phyloP scores from a whole-genome alignment of 139 green algal species.

The Chlamydomonas schloesseri region DNA sequence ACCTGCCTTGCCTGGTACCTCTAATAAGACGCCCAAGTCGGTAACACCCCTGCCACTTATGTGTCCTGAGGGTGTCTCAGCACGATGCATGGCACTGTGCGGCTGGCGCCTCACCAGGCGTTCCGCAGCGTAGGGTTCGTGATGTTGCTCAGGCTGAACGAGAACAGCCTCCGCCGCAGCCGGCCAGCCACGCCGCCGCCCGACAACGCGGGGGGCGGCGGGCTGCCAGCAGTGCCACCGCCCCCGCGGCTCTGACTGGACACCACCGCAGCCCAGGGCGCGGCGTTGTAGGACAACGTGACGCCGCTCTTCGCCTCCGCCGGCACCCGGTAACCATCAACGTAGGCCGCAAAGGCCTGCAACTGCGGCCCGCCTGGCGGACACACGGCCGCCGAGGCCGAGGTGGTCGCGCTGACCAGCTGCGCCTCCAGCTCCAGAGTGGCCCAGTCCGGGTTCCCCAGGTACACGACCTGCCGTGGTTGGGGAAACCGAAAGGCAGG shows the following conservation, averaged over 20 bases:
- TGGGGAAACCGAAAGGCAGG: no score
- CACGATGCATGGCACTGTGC: no score
- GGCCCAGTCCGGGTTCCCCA: constrained; percentile 29
- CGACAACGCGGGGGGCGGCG: not conserved
- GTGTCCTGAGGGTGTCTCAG: no score
- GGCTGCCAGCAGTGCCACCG: no score
- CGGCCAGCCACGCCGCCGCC: not conserved
- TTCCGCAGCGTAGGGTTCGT: not conserved
- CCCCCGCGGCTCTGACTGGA: not conserved
- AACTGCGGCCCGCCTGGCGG: not conserved
- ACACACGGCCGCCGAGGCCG: not conserved
- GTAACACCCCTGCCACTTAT: not conserved
- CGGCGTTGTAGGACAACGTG: not conserved
- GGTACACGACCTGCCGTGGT: not conserved
- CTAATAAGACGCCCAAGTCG: not conserved
- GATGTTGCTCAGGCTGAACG: not conserved
- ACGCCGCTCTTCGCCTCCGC: not conserved
- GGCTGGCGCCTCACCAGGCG: no score
- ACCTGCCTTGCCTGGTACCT: not conserved
- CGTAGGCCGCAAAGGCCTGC: constrained; percentile 3
- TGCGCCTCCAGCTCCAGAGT: not conserved
- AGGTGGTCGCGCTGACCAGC: not conserved
- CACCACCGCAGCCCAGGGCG: not conserved
- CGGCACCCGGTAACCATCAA: constrained; percentile 5
- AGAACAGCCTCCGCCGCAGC: not conserved